Conservation (phyloP, 805 yeast genomes). For the Cyberlindnera subsufficiens region DNA sequence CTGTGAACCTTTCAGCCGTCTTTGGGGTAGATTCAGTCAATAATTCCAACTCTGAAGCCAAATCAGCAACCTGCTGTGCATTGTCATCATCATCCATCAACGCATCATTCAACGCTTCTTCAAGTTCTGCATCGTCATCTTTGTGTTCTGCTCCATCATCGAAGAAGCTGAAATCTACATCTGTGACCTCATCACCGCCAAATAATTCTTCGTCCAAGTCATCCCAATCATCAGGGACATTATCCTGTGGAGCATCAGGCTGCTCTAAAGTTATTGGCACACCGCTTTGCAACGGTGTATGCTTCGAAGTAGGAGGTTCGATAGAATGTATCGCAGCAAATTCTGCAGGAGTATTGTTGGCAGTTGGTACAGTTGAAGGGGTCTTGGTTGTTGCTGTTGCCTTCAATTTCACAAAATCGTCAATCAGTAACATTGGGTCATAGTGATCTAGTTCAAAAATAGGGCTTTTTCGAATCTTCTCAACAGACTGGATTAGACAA, state of each 20-base stretch:
- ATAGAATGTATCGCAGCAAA: neutral
- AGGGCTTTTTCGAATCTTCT: neutral
- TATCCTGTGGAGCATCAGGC: neutral
- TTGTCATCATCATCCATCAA: constrained; percentile 24
- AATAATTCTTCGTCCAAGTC: constrained; percentile 28
- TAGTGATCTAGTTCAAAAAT: constrained; percentile 4
- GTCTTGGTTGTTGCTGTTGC: constrained; percentile 33
- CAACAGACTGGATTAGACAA: constrained; percentile 51
- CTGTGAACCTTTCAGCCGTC: neutral
- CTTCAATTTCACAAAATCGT: constrained; percentile 32
- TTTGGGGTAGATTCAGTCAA: no score
- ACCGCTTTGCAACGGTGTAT: constrained; percentile 5
- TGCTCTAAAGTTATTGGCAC: neutral
- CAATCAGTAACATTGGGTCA: constrained; percentile 32
- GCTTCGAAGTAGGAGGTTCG: constrained; percentile 7
- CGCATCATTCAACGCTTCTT: constrained; percentile 20
- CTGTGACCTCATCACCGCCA: constrained; percentile 26
- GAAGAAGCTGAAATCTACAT: constrained; percentile 24
- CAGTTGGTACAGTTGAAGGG: constrained; percentile 24
- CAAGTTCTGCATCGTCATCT: constrained; percentile 17
- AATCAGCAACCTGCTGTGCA: neutral
- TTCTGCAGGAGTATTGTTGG: constrained; percentile 21
- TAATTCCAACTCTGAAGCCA: constrained; percentile 30
- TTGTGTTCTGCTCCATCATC: constrained; percentile 21
- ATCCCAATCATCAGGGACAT: constrained; percentile 18